Evolutionary conservation across 768 basidiomycete species (phyloP), one percentile per base, ranked within the genome.

Genomic region (Peribolospora kevripleyi): DNA sequence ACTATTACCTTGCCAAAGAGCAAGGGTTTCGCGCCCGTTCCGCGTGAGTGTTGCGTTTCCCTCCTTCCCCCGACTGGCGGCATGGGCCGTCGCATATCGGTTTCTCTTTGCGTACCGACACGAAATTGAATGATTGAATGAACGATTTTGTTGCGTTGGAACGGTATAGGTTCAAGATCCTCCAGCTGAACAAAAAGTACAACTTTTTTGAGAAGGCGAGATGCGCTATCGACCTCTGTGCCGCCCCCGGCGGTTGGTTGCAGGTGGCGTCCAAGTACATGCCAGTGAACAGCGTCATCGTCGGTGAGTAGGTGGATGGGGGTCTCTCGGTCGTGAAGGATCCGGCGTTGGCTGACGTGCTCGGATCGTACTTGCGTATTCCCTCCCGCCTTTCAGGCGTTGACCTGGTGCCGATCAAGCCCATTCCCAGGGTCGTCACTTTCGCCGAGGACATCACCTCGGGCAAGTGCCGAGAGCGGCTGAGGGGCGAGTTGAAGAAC

Each of bases 21-120:
- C 93, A 98, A 73, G 93, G 93, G 58, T 98, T 90, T 67, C 84
- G 93, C 59, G 93, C 93, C 62, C 93, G 93, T 74, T 98, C 93
- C 11, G 93, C 93, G 2, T 25, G 25, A 25, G 25, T 25, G 25
- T 25, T 25, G 25, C 25, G 25, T 25, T 25, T 25, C 42, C 25
- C 36, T 53, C 42, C 41, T 10, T 42, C 14, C 39, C 9, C 49
- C 14, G 9, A 38, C 5, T 6, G 9, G 4, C 11, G 47, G 14
- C 25, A 41, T 42, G 48, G 10, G 39, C 51, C 11, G 10, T 7
- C 37, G 39, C 9, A 37, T 9, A 11, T 9, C 25, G 11, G 38
- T 37, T 9, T 50, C 49, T 9, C 9, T 50, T 9, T 37, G 11
- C 49, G 10, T 10, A 10, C 46, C 14, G 10, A 46, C 46, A 46